Evolutionary conservation across 2,329 filamentous ascomycete genomes (phyloP).

Genomic region (Harringtonia aguacate): DNA sequence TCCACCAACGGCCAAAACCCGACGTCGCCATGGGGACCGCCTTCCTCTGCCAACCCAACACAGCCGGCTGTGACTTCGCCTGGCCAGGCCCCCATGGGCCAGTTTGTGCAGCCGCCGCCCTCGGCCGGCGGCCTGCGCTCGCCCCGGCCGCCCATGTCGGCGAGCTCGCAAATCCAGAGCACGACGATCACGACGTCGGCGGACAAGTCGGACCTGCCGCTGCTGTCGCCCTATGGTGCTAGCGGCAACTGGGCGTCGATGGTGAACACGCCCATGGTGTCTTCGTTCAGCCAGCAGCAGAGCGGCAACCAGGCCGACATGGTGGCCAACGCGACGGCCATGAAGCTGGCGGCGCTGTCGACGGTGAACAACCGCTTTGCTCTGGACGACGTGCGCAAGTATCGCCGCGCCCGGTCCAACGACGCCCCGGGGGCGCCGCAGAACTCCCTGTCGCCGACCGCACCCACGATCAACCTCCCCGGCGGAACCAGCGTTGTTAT

Average conservation of each 20-base stretch:
- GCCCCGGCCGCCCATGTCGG: conserved; percentile 58
- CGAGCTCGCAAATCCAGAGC: conserved; percentile 65
- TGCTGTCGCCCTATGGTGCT: conserved; percentile 74
- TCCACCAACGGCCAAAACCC: conserved; percentile 55
- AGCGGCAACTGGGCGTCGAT: conserved; percentile 97
- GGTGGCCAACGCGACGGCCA: conserved; percentile 96
- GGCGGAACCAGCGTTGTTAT: conserved; percentile 74
- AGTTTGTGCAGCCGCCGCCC: conserved; percentile 77
- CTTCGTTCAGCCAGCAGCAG: conserved; percentile 63
- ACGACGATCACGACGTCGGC: conserved; percentile 71
- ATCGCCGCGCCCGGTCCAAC: conserved; percentile 80
- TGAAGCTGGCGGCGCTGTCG: conserved; percentile 94
- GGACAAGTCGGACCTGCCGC: conserved; percentile 61
- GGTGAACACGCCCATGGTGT: conserved; percentile 93
- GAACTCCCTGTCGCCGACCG: conserved; percentile 54
- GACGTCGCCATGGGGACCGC: conserved; percentile 68
- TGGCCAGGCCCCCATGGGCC: conserved; percentile 79
- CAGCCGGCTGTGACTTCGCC: conserved; percentile 47
- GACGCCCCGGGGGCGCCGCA: conserved; percentile 57
- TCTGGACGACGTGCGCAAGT: conserved; percentile 93
- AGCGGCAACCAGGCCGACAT: conserved; percentile 70
- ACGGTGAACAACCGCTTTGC: conserved; percentile 98
- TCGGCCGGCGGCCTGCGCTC: conserved; percentile 67
- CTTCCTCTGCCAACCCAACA: conserved; percentile 57
- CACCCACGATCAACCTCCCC: conserved; percentile 51